Base-by-base conservation (phyloP, 2,329 filamentous ascomycete species). In the Rhexocercosporidium sp. region DNA sequence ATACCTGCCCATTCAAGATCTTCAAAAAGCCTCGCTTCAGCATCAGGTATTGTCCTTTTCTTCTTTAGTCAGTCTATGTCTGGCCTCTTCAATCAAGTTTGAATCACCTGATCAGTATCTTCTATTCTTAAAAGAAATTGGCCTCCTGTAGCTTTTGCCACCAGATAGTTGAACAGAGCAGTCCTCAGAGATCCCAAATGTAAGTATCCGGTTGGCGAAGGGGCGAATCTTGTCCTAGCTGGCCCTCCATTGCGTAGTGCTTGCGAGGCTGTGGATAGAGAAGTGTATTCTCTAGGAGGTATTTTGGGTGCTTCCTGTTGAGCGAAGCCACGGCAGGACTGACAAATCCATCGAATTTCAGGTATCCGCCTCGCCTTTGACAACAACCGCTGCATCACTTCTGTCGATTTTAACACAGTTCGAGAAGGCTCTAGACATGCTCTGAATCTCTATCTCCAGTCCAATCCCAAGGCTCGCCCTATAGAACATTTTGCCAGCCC, bases 111-210 rank as follows among this genome's bases (percentile, higher is more conserved):
- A 80, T 98, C 96, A 4, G 96, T 99, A 78, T 99, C 96, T 81
- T 99, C 96, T 70, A 99, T 89, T 11, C 96, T 89, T 59, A 99
- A 82, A 12, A 99, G 81, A 75, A 99, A 99, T 77, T 97, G 91
- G 7, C 96, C 96, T 4, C 91, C 90, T 0, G 96, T 97, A 2
- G 91, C 88, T 75, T 90, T 92, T 0, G 96, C 94, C n/a, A 97
- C 85, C 4, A 99, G 82, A 73, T 95, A 97, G 76, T 97, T 98
- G 82, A 94, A 98, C n/a, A 99, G 81, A 0, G 96, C 96, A 0
- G 96, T 99, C 66, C 96, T 86, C 41, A 99, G 80, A 0, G 94
- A 97, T 3, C 96, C 96, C 14, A 99, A 84, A 79, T 99, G 96
- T 27, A 99, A 85, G 75, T 95, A 94, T 1, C 96, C 96, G 0